Evolutionary conservation across 228 moss, liverwort and hornwort species (phyloP).

Genomic region (Sphagnum magellanicum): DNA sequence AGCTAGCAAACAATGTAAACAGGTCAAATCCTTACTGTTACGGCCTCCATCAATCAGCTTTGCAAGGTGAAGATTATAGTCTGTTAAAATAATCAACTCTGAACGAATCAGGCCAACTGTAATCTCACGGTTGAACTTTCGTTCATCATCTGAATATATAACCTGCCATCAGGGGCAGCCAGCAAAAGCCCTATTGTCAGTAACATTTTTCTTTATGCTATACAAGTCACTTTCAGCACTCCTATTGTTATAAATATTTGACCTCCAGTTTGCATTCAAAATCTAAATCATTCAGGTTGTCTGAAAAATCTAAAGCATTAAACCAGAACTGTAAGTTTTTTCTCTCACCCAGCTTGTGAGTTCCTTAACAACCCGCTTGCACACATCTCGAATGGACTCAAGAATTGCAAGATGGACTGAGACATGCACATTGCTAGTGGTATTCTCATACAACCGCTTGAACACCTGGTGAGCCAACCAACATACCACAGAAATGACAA

Average conservation of each 20-base stretch:
- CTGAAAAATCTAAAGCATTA: no score
- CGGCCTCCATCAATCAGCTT: slow-evolving; percentile 97
- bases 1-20: no score
- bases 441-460: slow-evolving; percentile 86
- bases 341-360: slow-evolving; percentile 88
- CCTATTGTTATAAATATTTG: no score
- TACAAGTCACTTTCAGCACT: no score
- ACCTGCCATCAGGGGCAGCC: slow-evolving; percentile 38
- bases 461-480: slow-evolving; percentile 48
- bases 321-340: no score
- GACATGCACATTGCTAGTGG: slow-evolving; percentile 71
- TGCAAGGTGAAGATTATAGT: slow-evolving; percentile 83
- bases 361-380: slow-evolving; percentile 96
- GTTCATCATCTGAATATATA: slow-evolving; percentile 92
- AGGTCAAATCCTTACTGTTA: slow-evolving; percentile 53
- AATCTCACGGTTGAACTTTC: slow-evolving; percentile 85
- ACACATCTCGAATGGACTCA: slow-evolving; percentile 96
- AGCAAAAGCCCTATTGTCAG: background rate
- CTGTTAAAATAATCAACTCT: slow-evolving; percentile 86
- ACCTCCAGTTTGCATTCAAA: no score
- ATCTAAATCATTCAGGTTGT: no score
- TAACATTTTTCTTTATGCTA: no score
- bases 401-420: slow-evolving; percentile 81
- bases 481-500: background rate
- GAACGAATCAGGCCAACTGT: slow-evolving; percentile 92